Evolutionary conservation across 139 green algal genomes (phyloP), one percentile per base, ranked within the genome.

Genomic region (Dunaliella sp.): DNA sequence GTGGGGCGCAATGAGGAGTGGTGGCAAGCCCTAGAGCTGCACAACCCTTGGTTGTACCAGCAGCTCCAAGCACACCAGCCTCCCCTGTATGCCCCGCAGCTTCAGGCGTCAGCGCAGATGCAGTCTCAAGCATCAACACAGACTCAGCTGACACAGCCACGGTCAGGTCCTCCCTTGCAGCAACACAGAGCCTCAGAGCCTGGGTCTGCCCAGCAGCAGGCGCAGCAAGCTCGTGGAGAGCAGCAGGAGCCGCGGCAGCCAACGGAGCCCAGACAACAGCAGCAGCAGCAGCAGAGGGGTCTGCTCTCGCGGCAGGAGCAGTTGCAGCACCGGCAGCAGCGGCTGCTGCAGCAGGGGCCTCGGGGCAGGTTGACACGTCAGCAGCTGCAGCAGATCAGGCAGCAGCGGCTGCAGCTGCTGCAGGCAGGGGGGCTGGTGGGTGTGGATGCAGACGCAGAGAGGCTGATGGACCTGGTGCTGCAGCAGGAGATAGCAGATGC

Each of bases 241-340:
- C 74, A 80, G 74, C 74, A 36, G 30, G 12, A 33, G 74, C 30
- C 35, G 78, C 78, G 34, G 78, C 78, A 58, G 3, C n/a, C n/a
- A n/a, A n/a, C n/a, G n/a, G n/a, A n/a, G n/a, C n/a, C n/a, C n/a
- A n/a, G n/a, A n/a, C 22, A 32, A 3, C 35, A 48, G 78, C 35
- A 28, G 26, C 78, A 83, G 78, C 78, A 72, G 21, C 78, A 32
- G 16, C 38, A 38, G 36, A 1, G 85, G 78, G 3, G 77, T 35
- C 58, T 73, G 78, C 59, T 83, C 59, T 36, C 57, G 48, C 24
- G 12, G 1, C 35, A 82, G 77, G 1, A 86, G 82, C 0, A 65
- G 76, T 32, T 57, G 48, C 82, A 87, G 35, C 82, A 89, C 74
- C 76, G 84, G 86, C 76, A 86, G 35, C 77, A 86, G 75, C 76